These are phyloP conservation scores for Neurospora crassa DNA, from an alignment of 2,329 filamentous ascomycete genomes.

Conservation along the genomic window DNA sequence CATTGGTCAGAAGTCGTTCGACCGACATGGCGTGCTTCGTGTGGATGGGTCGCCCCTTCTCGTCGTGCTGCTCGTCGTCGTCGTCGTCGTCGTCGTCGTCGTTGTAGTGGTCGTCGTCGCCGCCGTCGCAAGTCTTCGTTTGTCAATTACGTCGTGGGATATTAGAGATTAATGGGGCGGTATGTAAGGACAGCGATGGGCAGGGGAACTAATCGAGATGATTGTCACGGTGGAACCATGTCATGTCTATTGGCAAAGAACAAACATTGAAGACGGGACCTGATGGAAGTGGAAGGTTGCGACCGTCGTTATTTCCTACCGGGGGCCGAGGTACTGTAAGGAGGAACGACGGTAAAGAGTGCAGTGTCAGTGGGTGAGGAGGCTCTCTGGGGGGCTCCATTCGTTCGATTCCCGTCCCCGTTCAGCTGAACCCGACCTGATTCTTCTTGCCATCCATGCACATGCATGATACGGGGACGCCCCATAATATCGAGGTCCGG, in stretches of 20 bases:
- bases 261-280: neutral
- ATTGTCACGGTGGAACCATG: neutral
- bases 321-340: neutral
- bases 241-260: neutral
- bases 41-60: neutral
- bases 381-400: neutral
- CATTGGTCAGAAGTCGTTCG: constrained; percentile 56
- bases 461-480: neutral
- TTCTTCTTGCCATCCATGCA: neutral
- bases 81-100: neutral
- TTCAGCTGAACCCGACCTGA: neutral
- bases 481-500: neutral
- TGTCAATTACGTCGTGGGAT: neutral
- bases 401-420: neutral
- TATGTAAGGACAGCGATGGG: neutral
- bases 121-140: neutral
- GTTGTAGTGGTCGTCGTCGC: neutral
- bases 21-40: constrained; percentile 43
- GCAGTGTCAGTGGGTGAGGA: neutral
- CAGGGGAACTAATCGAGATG: neutral
- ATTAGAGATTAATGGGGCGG: neutral
- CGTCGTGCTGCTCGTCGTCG: neutral
- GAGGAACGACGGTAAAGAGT: neutral
- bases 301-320: neutral
- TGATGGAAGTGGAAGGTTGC: neutral